Conservation (phyloP, 345 rosid species). For the Euphorbia lathyris region DNA sequence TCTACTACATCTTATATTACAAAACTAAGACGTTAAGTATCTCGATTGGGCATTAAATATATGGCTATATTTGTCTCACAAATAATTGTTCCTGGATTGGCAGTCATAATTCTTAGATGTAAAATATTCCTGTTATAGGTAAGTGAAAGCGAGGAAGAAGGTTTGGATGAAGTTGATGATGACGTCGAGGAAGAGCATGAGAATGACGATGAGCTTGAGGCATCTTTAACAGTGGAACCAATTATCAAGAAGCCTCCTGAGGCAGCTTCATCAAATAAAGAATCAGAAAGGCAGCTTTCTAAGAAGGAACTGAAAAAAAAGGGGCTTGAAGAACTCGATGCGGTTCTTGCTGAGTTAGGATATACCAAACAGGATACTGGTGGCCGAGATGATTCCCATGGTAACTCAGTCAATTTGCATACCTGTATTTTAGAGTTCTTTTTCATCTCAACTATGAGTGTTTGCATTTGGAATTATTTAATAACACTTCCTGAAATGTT, state of each 20-base stretch:
- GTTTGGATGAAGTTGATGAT: slow-evolving; percentile 44
- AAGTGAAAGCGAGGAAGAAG: slow-evolving; percentile 50
- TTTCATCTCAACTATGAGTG: neutral
- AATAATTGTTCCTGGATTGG: neutral
- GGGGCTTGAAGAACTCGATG: slow-evolving; percentile 62
- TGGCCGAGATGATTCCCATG: slow-evolving; percentile 36
- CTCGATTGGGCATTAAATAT: neutral
- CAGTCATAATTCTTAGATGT: neutral
- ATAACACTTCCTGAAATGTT: neutral
- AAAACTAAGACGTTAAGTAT: neutral
- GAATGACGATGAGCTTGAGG: slow-evolving; percentile 28
- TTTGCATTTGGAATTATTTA: neutral
- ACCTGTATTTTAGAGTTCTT: neutral
- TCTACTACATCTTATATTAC: neutral
- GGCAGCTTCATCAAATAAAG: slow-evolving; percentile 29
- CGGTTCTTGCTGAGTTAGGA: slow-evolving; percentile 56
- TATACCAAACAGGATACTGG: slow-evolving; percentile 23
- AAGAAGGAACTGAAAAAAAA: slow-evolving; percentile 62
- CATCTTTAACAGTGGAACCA: slow-evolving; percentile 22
- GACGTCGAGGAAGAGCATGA: slow-evolving; percentile 52
- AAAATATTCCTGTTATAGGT: slow-evolving; percentile 28
- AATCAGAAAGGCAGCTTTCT: slow-evolving; percentile 54
- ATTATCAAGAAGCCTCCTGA: slow-evolving; percentile 29
- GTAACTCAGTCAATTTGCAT: slow-evolving; percentile 18
- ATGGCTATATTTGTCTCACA: neutral